phyloP scores from a whole-genome alignment of 208 protist genomes.

The Plasmodiophora brassicae region DNA sequence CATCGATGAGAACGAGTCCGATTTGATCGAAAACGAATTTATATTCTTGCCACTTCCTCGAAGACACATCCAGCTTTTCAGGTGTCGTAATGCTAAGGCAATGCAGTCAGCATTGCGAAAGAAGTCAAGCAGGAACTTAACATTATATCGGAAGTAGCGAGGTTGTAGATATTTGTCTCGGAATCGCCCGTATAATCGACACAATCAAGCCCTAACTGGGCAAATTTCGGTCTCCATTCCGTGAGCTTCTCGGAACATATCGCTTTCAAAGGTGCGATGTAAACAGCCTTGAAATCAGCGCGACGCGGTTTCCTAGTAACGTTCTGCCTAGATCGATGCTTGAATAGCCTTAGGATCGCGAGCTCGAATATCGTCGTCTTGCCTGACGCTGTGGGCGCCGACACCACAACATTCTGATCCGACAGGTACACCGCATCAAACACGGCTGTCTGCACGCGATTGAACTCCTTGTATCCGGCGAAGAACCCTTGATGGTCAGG shows the following conservation, averaged over 20 bases:
- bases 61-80: conserved; percentile 20
- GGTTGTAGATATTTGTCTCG: not conserved
- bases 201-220: not conserved
- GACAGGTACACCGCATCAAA: not conserved
- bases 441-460: not conserved
- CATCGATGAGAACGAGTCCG: not conserved
- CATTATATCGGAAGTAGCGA: not conserved
- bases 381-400: not conserved
- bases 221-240: not conserved
- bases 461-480: not conserved
- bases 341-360: not conserved
- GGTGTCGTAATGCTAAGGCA: not conserved
- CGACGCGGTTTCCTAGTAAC: too few species aligned
- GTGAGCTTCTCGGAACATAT: not conserved
- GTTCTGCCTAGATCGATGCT: not conserved
- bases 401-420: not conserved
- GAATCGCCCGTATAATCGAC: not conserved
- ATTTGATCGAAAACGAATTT: conserved; percentile 19
- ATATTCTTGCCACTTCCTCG: not conserved
- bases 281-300: not conserved
- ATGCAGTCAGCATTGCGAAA: not conserved
- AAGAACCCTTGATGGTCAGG: not conserved
- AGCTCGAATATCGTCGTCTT: not conserved
- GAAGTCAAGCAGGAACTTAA: not conserved
- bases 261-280: conserved; percentile 7